Evolutionary conservation across 1,284 basidiomycete species (phyloP), one percentile per base, ranked within the genome.

Genomic region (Xanthoconium separans): DNA sequence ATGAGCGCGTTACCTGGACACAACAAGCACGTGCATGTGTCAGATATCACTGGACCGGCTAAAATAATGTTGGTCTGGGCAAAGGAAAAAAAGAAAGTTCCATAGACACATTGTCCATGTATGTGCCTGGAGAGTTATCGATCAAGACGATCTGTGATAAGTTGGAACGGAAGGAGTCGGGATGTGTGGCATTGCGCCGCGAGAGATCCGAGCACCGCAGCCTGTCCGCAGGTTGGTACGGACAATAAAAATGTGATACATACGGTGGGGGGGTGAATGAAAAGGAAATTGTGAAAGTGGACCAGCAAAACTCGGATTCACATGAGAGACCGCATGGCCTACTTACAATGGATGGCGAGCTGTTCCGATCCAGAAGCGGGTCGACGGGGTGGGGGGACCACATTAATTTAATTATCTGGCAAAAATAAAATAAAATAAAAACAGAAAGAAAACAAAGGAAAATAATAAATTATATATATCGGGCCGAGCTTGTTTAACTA

Each of bases 241-340:
- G 57, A 33, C 10, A 55, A 37, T n/a, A 36, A 36, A 36, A 36
- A 16, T 36, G 16, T 15, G 15, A n/a, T n/a, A n/a, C n/a, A 16
- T 36, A 36, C 34, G 34, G 34, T 36, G 34, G n/a, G 37, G 20
- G 9, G 10, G 6, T n/a, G 12, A 24, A 48, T 40, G 39, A 48
- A 37, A 41, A 30, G 27, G 42, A 46, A 61, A 58, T 58, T 27
- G 58, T 60, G 58, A 60, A 58, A 16, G 36, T 22, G 55, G 37
- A 18, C n/a, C 51, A 49, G 41, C 40, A 40, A 12, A 5, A 33
- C 13, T 16, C 24, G 39, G 52, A 50, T 46, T 54, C 57, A 59
- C 61, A 58, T 58, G 55, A 61, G 50, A 43, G 44, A 53, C 44
- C 57, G 52, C 58, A 34, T 62, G 58, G 44, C 22, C 7, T 13